Evolutionary conservation across 2,329 filamentous ascomycete species (phyloP).

Genomic region (Colletotrichum scovillei): DNA sequence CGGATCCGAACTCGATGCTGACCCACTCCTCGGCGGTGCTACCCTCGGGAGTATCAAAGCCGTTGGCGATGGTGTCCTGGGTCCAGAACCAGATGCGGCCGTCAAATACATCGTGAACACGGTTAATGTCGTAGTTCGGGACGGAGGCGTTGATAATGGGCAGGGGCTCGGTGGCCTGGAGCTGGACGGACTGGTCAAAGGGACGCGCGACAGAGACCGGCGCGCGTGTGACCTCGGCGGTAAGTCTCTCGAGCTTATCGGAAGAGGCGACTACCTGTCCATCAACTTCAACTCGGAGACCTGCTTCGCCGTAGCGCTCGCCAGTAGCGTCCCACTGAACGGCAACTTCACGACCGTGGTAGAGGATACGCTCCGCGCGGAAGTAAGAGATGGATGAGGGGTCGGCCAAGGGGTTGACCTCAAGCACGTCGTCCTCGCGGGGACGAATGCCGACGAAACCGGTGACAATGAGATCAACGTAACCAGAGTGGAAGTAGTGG

Average conservation of each 20-base stretch:
- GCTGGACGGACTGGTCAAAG: slow-evolving; percentile 2
- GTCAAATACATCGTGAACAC: slow-evolving; percentile 21
- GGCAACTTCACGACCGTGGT: slow-evolving; percentile 54
- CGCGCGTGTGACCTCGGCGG: slow-evolving; percentile 1
- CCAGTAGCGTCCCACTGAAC: slow-evolving; percentile 54
- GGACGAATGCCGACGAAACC: slow-evolving; percentile 54
- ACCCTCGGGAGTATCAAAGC: not conserved
- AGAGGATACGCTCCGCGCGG: slow-evolving; percentile 54
- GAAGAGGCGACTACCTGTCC: slow-evolving; percentile 37
- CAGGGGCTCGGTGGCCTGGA: not conserved
- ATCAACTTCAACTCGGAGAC: slow-evolving; percentile 51
- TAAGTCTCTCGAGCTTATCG: slow-evolving; percentile 17
- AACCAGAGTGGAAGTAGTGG: slow-evolving; percentile 58
- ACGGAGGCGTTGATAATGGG: slow-evolving; percentile 20
- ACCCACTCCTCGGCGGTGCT: slow-evolving; percentile 20
- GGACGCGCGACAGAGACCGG: slow-evolving; percentile 1
- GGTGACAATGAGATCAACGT: slow-evolving; percentile 57
- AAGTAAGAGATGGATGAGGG: slow-evolving; percentile 52
- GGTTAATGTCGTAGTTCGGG: slow-evolving; percentile 3
- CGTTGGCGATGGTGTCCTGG: slow-evolving; percentile 19
- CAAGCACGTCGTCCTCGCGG: slow-evolving; percentile 48
- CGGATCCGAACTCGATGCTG: slow-evolving; percentile 8
- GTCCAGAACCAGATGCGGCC: slow-evolving; percentile 25
- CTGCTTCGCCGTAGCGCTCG: slow-evolving; percentile 48
- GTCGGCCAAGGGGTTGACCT: slow-evolving; percentile 50